These are phyloP conservation scores for Cercospora sojina DNA, from an alignment of 2,329 filamentous ascomycete species.

Conservation along the genomic window DNA sequence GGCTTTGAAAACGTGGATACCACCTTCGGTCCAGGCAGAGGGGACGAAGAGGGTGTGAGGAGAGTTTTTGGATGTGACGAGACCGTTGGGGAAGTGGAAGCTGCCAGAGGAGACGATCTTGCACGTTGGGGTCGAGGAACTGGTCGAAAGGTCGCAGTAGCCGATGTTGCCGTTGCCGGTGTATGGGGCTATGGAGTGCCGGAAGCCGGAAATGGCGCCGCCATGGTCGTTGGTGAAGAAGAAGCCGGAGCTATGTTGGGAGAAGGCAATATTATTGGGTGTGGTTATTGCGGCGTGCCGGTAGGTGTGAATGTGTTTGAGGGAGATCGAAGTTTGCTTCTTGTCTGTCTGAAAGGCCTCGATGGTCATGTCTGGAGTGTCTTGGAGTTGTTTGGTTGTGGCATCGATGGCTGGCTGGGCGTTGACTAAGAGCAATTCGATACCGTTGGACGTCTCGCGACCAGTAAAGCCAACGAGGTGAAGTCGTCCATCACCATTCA, in stretches of 20 bases:
- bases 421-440: slow-evolving; percentile 26
- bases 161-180: slow-evolving; percentile 24
- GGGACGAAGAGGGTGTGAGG: slow-evolving; percentile 23
- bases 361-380: slow-evolving; percentile 27
- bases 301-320: slow-evolving; percentile 20
- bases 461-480: slow-evolving; percentile 27
- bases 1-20: slow-evolving; percentile 22
- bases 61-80: slow-evolving; percentile 14
- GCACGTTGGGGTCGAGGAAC: background rate
- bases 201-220: slow-evolving; percentile 19
- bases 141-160: slow-evolving; percentile 15
- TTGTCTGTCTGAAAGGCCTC: slow-evolving; percentile 21
- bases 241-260: slow-evolving; percentile 14
- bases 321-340: slow-evolving; percentile 4
- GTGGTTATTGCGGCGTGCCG: slow-evolving; percentile 22
- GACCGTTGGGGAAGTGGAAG: slow-evolving; percentile 27
- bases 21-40: slow-evolving; percentile 18
- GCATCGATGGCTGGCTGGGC: slow-evolving; percentile 20
- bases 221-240: slow-evolving; percentile 32
- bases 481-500: slow-evolving; percentile 21
- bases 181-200: slow-evolving; percentile 20
- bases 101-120: slow-evolving; percentile 12
- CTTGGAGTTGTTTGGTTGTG: slow-evolving; percentile 15
- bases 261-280: slow-evolving; percentile 27
- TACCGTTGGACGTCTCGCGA: background rate